These are phyloP conservation scores for Brassica carinata DNA, from an alignment of 345 rosid genomes.

Conservation along the genomic window DNA sequence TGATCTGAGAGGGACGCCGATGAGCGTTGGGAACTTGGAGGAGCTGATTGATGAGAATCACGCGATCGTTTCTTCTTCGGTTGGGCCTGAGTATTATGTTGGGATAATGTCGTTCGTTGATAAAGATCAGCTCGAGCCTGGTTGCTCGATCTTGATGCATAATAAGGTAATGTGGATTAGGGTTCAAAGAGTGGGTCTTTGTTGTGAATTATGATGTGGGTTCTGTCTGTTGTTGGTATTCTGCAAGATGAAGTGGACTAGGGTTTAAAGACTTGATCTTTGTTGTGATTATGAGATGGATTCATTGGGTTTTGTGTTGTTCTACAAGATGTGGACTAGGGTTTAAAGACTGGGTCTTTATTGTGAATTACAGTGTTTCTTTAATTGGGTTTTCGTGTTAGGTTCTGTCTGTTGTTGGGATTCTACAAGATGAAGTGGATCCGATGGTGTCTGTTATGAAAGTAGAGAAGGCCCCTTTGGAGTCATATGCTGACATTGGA, in stretches of 20 bases:
- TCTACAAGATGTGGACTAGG: slow-evolving; percentile 89
- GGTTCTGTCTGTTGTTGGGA: slow-evolving; percentile 96
- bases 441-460: slow-evolving; percentile 99
- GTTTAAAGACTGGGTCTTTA: too few species aligned
- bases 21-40: slow-evolving; percentile 95
- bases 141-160: slow-evolving; percentile 96
- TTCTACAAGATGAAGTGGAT: slow-evolving; percentile 96
- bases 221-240: too few species aligned
- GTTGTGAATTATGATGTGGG: too few species aligned
- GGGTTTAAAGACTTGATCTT: neutral
- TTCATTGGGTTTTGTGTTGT: slow-evolving; percentile 35
- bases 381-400: slow-evolving; percentile 25
- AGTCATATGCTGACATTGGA: slow-evolving; percentile 97
- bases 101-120: slow-evolving; percentile 91
- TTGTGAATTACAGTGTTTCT: too few species aligned
- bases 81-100: slow-evolving; percentile 94
- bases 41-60: slow-evolving; percentile 97
- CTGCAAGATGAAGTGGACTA: neutral
- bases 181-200: neutral
- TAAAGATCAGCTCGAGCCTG: slow-evolving; percentile 97
- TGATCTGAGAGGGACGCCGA: slow-evolving; percentile 88
- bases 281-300: neutral
- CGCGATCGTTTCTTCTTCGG: slow-evolving; percentile 90
- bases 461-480: slow-evolving; percentile 97
- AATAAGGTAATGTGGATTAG: slow-evolving; percentile 61